Percentiles rank a stretch among this genome's conserved stretches.
Evolutionary conservation across 768 basidiomycete species (phyloP).

Genomic region (Hericium alpestre): DNA sequence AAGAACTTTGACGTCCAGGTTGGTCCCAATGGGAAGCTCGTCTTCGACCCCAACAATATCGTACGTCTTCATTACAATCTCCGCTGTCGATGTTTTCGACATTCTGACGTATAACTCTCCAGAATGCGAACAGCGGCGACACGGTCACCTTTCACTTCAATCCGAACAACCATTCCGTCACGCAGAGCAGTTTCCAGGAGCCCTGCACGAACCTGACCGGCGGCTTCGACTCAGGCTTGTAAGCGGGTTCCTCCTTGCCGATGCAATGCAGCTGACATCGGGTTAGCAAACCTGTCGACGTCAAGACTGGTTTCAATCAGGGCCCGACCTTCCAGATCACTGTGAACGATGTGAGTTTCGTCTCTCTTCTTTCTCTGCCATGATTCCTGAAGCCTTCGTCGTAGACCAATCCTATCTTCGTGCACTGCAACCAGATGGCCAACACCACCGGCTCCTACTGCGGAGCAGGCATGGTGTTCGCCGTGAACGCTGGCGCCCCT

Average conservation of each 20-base stretch:
- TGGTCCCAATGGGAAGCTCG: not conserved
- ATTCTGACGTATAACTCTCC: not conserved
- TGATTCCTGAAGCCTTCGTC: not conserved
- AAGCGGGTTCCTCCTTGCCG: not conserved
- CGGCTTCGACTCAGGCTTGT: slow-evolving; percentile 23
- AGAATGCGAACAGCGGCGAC: slow-evolving; percentile 9
- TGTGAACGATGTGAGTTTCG: slow-evolving; percentile 15
- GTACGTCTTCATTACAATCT: not conserved
- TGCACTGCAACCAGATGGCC: slow-evolving; percentile 15
- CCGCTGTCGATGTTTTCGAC: not conserved
- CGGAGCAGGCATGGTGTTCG: slow-evolving; percentile 20
- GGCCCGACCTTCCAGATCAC: slow-evolving; percentile 13
- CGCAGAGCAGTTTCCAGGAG: slow-evolving; percentile 18
- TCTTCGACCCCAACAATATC: not conserved
- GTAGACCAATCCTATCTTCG: slow-evolving; percentile 15
- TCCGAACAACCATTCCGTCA: slow-evolving; percentile 21
- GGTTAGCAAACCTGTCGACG: slow-evolving; percentile 16
- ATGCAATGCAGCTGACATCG: not conserved
- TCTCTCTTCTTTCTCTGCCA: not conserved
- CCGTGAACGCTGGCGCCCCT: slow-evolving; percentile 15
- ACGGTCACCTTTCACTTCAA: slow-evolving; percentile 17
- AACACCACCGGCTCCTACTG: slow-evolving; percentile 9
- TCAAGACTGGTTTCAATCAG: not conserved
- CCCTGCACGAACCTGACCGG: slow-evolving; percentile 15
- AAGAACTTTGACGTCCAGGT: not conserved